Evolutionary conservation across 164 flowering plant species (phyloP).

Genomic region (Paratinospora sagittata): DNA sequence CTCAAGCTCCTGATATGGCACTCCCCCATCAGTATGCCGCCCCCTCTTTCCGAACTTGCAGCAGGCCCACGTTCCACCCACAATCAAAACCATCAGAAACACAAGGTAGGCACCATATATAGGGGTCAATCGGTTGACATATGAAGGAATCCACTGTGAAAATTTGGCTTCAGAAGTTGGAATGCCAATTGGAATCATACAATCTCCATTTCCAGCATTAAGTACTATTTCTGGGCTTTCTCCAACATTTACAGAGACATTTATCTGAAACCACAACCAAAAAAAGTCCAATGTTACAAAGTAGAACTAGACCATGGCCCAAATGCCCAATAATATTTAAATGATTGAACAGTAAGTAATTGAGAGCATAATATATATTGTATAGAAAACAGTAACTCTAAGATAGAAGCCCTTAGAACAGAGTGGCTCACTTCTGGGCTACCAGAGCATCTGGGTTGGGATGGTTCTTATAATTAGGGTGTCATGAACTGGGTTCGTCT

Average conservation of each 20-base stretch:
- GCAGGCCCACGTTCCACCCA: constrained; percentile 48
- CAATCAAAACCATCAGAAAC: constrained; percentile 30
- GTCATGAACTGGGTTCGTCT: background rate
- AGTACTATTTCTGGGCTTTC: constrained; percentile 15
- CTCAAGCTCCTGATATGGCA: constrained; percentile 49
- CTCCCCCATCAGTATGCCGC: constrained; percentile 26
- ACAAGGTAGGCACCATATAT: constrained; percentile 52
- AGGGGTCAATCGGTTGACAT: constrained; percentile 38
- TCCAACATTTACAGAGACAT: background rate
- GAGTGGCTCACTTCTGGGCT: background rate
- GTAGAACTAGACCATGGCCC: background rate
- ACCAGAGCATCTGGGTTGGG: background rate
- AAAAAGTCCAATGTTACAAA: background rate
- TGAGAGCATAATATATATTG: background rate
- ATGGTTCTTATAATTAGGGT: background rate
- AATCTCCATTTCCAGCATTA: constrained; percentile 32
- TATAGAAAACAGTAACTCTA: background rate
- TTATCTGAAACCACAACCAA: constrained; percentile 27
- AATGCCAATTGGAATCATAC: constrained; percentile 26
- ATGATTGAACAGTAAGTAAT: background rate
- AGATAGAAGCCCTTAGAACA: background rate
- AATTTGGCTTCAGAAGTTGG: constrained; percentile 12
- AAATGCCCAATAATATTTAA: background rate
- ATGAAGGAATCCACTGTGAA: constrained; percentile 31
- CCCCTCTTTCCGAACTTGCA: constrained; percentile 40